These are phyloP conservation scores for Sanguinoderma infundibulare DNA, from an alignment of 1,284 basidiomycete genomes.

Conservation along the genomic window DNA sequence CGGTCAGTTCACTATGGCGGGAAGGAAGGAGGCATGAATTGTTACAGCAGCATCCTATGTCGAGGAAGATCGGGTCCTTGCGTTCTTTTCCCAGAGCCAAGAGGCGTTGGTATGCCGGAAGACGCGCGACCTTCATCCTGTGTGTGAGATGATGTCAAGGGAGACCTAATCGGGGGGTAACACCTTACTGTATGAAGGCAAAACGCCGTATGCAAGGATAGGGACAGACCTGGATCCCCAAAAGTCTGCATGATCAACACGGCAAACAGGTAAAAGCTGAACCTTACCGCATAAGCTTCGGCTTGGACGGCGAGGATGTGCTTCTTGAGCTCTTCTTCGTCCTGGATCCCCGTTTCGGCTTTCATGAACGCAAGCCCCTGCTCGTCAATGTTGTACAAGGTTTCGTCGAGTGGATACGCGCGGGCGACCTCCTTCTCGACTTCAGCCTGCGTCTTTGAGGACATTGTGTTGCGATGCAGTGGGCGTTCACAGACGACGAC, in stretches of 20 bases:
- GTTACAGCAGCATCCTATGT: constrained; percentile 53
- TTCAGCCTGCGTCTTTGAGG: not conserved
- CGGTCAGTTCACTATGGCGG: not conserved
- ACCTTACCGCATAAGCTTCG: constrained; percentile 47
- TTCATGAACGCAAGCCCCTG: constrained; percentile 44
- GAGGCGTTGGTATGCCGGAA: constrained; percentile 47
- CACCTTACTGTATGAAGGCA: constrained; percentile 45
- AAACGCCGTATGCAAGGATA: constrained; percentile 48
- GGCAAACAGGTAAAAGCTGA: not conserved
- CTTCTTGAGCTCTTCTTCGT: constrained; percentile 44
- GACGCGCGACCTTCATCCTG: constrained; percentile 42
- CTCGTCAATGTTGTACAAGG: constrained; percentile 27
- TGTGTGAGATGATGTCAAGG: not conserved
- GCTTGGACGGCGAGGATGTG: constrained; percentile 50
- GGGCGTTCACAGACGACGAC: not conserved
- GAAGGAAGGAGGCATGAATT: constrained; percentile 22
- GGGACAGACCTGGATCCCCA: constrained; percentile 40
- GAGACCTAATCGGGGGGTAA: no score
- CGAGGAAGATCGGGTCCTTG: constrained; percentile 51
- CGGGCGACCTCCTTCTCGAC: not conserved
- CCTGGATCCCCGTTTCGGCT: constrained; percentile 43
- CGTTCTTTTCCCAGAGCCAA: constrained; percentile 44
- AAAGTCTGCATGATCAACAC: constrained; percentile 11
- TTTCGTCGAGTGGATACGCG: constrained; percentile 18
- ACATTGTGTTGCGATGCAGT: not conserved